Percentiles rank a stretch among this genome's conserved stretches.
phyloP scores from a whole-genome alignment of 2,329 filamentous ascomycete species.

The Kalmusia sp. region DNA sequence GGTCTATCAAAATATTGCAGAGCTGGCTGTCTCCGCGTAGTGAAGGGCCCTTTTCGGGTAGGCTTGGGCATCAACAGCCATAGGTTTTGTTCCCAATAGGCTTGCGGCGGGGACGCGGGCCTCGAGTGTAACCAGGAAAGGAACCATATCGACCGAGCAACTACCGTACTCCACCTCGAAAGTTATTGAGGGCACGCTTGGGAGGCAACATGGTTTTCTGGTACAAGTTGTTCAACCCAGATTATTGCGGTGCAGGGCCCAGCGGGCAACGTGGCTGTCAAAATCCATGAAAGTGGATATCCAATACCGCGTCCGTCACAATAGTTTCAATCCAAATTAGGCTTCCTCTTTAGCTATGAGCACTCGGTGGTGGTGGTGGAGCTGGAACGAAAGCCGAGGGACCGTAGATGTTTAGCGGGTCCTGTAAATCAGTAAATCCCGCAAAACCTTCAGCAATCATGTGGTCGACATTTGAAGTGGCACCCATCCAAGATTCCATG shows the following conservation, averaged over 20 bases:
- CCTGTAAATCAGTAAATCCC: conserved; percentile 6
- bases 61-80: no score
- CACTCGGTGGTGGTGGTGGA: not conserved
- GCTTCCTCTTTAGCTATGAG: not conserved
- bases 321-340: not conserved
- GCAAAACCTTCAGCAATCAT: conserved; percentile 13
- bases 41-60: no score
- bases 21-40: no score
- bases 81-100: no score
- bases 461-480: conserved; percentile 11
- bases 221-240: not conserved
- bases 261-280: not conserved
- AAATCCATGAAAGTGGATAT: not conserved
- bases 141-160: no score
- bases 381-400: conserved; percentile 3
- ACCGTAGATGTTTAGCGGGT: conserved; percentile 9
- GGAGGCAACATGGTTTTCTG: no score
- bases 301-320: not conserved
- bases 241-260: not conserved
- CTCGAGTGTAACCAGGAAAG: no score
- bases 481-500: conserved; percentile 20
- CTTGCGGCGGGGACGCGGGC: no score
- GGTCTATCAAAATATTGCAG: no score
- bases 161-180: no score
- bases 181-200: no score